Base-by-base conservation (phyloP, 2,329 filamentous ascomycete genomes). In the Colletotrichum spinosum region DNA sequence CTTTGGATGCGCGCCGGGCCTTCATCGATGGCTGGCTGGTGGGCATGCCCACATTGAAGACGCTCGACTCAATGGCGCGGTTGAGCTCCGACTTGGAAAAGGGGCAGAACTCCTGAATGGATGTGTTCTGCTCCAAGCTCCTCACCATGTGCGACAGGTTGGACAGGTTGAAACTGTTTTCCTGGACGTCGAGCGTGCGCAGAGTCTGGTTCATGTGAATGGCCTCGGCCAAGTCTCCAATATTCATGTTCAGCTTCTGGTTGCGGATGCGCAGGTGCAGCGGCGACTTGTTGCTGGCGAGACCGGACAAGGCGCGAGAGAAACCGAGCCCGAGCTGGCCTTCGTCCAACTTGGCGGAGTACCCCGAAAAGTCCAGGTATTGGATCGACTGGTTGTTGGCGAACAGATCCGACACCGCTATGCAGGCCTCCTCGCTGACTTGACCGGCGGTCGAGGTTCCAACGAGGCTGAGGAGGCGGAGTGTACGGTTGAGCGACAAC, bases 291-390 rank as follows among this genome's bases (percentile, higher is more conserved):
- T 84, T 83, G n/a, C 74, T 73, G 37, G 77, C 78, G 38, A 86
- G 77, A 25, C 83, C 83, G 17, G 77, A 76, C 34, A 88, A 75
- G 0, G 84, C 80, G 41, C 79, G 81, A 0, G 83, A 85, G 64
- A 87, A 84, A 8, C 84, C 83, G 62, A 78, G 81, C 13, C 85
- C 85, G 9, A 88, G 78, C 64, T 86, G 83, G 0, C 84, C 83
- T 67, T 88, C 86, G 68, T 88, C 86, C 7, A 88, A 76, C 71
- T 86, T 87, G 49, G 84, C 83, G 51, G 82, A 83, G 70, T 83
- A 87, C 2, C 86, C 86, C 1, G 86, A 88, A 8, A 88, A 75
- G 68, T 88, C 85, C 2, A 88, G 78, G 61, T 79, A 86, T n/a
- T 78, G 81, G 49, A 88, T 75, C 0, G 81, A 83, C 8, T 75